A percentile compares a stretch with the other conserved stretches of the same genome.
Conservation (phyloP, 805 yeast genomes). For the Cyberlindnera misumaiensis region DNA sequence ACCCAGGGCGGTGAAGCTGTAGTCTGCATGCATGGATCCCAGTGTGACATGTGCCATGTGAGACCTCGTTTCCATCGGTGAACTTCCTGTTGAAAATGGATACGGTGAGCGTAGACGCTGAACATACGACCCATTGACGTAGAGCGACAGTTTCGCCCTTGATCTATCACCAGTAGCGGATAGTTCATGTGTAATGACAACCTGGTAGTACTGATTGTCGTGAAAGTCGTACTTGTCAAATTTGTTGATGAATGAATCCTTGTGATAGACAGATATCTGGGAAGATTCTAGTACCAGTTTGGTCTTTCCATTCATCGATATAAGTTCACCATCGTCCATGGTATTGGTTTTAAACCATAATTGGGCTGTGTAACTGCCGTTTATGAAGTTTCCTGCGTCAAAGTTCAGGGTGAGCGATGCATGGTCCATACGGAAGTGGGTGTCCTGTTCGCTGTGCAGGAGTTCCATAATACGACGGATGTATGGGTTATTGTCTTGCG, state of each 20-base stretch:
- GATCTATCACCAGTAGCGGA: constrained; percentile 7
- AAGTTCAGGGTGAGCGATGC: constrained; percentile 17
- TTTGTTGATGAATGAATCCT: constrained; percentile 3
- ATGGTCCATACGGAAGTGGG: constrained; percentile 25
- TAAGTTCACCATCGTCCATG: constrained; percentile 22
- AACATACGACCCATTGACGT: constrained; percentile 14
- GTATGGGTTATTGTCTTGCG: constrained; percentile 1
- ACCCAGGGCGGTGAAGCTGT: constrained; percentile 27
- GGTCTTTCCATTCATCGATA: constrained; percentile 17
- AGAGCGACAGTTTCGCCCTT: constrained; percentile 14
- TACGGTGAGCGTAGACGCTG: constrained; percentile 16
- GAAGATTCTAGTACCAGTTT: constrained; percentile 27
- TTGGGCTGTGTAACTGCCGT: constrained; percentile 20
- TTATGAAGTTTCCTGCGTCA: neutral
- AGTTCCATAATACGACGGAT: constrained; percentile 6
- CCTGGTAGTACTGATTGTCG: constrained; percentile 13
- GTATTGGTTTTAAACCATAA: constrained; percentile 25
- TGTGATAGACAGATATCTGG: constrained; percentile 23
- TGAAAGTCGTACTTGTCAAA: constrained; percentile 17
- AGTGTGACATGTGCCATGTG: constrained; percentile 3
- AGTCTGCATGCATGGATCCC: constrained; percentile 12
- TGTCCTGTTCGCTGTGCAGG: constrained; percentile 10
- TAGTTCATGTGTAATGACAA: constrained; percentile 14
- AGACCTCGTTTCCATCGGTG: neutral
- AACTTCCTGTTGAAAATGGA: constrained; percentile 2